phyloP scores from a whole-genome alignment of 1,284 basidiomycete genomes.

The Heterobasidion irregulare region DNA sequence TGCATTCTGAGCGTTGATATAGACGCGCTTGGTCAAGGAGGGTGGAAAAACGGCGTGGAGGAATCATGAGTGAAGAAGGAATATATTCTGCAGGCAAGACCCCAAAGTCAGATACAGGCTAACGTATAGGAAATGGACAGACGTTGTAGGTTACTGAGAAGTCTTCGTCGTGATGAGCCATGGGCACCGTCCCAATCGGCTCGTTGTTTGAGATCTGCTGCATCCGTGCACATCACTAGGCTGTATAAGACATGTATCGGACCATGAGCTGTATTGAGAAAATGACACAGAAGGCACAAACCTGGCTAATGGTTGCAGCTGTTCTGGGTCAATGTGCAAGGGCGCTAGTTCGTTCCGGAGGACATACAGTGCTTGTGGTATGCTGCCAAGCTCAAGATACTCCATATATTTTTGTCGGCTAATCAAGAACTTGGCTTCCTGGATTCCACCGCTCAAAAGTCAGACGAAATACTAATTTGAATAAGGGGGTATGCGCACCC shows the following conservation, averaged over 20 bases:
- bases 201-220: constrained; percentile 75
- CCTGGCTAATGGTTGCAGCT: constrained; percentile 83
- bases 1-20: constrained; percentile 71
- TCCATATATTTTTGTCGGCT: constrained; percentile 96
- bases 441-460: constrained; percentile 7
- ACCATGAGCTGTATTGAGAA: neutral
- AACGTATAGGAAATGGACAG: constrained; percentile 32
- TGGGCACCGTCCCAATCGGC: constrained; percentile 88
- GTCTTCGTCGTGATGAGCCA: constrained; percentile 67
- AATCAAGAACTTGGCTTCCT: constrained; percentile 84
- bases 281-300: constrained; percentile 19
- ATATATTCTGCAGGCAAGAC: constrained; percentile 58
- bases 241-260: constrained; percentile 28
- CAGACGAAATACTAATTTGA: constrained; percentile 10
- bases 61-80: constrained; percentile 88
- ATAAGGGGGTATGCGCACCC: constrained; percentile 33
- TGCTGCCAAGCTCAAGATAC: constrained; percentile 78
- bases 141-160: constrained; percentile 74
- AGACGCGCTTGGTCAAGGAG: constrained; percentile 83
- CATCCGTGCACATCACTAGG: constrained; percentile 83
- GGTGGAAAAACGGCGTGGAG: constrained; percentile 78
- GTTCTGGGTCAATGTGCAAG: constrained; percentile 66
- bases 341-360: constrained; percentile 85
- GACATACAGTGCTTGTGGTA: constrained; percentile 78
- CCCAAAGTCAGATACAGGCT: neutral